Evolutionary conservation across 352 stramenopile species (phyloP).

Genomic region (Heterotrichella gracilis): DNA sequence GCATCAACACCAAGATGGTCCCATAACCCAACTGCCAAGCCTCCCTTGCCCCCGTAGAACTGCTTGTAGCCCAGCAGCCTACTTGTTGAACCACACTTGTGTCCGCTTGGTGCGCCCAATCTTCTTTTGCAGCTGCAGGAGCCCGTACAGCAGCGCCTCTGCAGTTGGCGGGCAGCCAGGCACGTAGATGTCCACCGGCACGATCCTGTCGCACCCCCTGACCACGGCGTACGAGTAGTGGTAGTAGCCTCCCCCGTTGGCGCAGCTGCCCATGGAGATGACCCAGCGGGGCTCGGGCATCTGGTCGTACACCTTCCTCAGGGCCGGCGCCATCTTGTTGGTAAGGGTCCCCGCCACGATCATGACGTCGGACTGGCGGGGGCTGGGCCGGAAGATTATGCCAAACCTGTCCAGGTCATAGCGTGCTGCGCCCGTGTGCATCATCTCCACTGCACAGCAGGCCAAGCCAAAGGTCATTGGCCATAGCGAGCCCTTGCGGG

Average conservation of each 20-base stretch:
- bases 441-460: constrained; percentile 98
- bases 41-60: too few species aligned
- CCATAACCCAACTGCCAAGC: too few species aligned
- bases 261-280: constrained; percentile 85
- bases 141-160: constrained; percentile 78
- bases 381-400: constrained; percentile 76
- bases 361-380: constrained; percentile 85
- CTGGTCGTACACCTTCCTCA: constrained; percentile 88
- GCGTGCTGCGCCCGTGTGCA: constrained; percentile 37
- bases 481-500: constrained; percentile 75
- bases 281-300: constrained; percentile 95
- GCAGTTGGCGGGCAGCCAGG: constrained; percentile 85
- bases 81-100: too few species aligned
- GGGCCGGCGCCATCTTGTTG: constrained; percentile 96
- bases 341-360: constrained; percentile 92
- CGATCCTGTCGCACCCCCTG: constrained; percentile 47
- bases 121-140: constrained; percentile 97
- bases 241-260: constrained; percentile 77
- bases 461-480: constrained; percentile 95
- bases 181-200: constrained; percentile 98
- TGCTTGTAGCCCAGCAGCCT: too few species aligned
- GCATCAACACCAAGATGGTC: too few species aligned
- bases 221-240: constrained; percentile 92
- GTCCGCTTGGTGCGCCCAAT: too few species aligned
- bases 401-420: constrained; percentile 94